Evolutionary conservation across 2,329 filamentous ascomycete species (phyloP), one percentile per base, ranked within the genome.

Genomic region (Leptosphaerulina australis): DNA sequence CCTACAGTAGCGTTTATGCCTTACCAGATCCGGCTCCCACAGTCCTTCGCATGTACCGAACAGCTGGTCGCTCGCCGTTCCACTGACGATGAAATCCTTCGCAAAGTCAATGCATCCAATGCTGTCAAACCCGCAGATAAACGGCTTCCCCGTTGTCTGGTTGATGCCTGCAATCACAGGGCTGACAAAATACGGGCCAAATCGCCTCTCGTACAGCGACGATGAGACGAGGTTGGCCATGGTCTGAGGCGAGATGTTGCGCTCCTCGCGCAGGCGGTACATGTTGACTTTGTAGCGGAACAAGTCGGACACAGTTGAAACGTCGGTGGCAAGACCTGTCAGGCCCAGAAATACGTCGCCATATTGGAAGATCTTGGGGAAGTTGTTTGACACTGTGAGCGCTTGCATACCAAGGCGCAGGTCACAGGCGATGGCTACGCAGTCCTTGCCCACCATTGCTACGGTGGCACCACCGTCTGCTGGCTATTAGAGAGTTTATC

Each of bases 261-360:
- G 91, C 83, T 99, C 94, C 82, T 99, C 94, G 70, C 94, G 90
- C 70, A 99, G 85, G 61, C 94, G 90, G 84, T 99, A 99, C 90
- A 99, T 95, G 84, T 99, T 99, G 76, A 96, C 91, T 83, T 99
- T 99, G 86, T 96, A 97, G 72, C 94, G 91, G 84, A 99, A 96
- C 63, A 97, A 88, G 78, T 99, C 93, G 67, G 88, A 89, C 64
- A 99, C 93, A 64, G 93, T 97, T 60, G 84, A 85, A 60, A 99
- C 91, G 75, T 99, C 94, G 66, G 94, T 99, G 55, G 94, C 94
- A 41, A 99, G 89, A 47, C 94, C 94, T 4, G 94, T 97, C 55
- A 99, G 86, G 48, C 94, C 94, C 26, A 99, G 88, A 78, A 95
- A 97, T 67, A 94, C 90, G 71, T 93, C 90, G 62, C 91, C 91